Conservation (phyloP, 192 early-diverging fungal species). For the Entrophospora sp. region DNA sequence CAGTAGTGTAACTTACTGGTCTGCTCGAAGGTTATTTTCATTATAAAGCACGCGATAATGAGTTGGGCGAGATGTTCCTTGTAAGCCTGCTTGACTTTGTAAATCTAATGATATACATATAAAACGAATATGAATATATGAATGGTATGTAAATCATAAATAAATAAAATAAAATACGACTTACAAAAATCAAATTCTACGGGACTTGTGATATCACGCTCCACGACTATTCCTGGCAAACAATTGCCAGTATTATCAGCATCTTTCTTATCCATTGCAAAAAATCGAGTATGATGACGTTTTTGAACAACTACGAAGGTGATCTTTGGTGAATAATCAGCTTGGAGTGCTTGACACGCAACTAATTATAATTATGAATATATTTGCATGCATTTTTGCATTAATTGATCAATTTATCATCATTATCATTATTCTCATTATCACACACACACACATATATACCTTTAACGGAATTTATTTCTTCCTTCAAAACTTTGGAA, state of each 20-base stretch:
- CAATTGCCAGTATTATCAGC: conserved; percentile 71
- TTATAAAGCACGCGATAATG: conserved; percentile 89
- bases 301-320: conserved; percentile 79
- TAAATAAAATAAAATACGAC: too few relatives aligned
- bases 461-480: conserved; percentile 59
- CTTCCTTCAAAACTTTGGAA: conserved; percentile 47
- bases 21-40: conserved; percentile 70
- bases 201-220: conserved; percentile 59
- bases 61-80: conserved; percentile 87
- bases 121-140: too few relatives aligned
- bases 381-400: neutral
- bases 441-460: conserved; percentile 37
- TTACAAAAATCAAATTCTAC: conserved; percentile 76
- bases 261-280: conserved; percentile 48
- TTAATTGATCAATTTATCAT: too few relatives aligned
- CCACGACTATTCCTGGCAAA: conserved; percentile 68
- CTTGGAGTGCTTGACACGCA: conserved; percentile 50
- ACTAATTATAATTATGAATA: neutral
- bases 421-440: too few relatives aligned
- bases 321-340: conserved; percentile 61
- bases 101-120: too few relatives aligned
- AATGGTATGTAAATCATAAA: too few relatives aligned
- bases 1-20: too few relatives aligned
- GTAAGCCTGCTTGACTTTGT: conserved; percentile 85
- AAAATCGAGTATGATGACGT: conserved; percentile 78